phyloP scores from a whole-genome alignment of 441 rosid genomes.

The Manihot esculenta region DNA sequence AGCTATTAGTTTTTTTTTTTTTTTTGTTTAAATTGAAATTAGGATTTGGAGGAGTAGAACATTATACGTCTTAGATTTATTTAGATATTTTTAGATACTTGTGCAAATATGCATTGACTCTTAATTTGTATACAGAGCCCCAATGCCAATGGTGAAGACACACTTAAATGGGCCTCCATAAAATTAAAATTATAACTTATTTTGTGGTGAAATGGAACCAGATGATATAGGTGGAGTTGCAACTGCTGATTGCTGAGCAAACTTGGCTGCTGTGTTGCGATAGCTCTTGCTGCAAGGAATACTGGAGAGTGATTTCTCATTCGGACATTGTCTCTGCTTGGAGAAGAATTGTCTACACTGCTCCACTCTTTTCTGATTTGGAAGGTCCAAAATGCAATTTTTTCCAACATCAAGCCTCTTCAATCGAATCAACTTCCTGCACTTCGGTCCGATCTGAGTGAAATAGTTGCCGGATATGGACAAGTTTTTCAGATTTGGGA shows the following conservation, averaged over 20 bases:
- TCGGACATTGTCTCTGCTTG: conserved; percentile 12
- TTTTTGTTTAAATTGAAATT: too few relatives aligned
- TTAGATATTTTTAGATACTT: too few relatives aligned
- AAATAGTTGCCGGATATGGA: conserved; percentile 44
- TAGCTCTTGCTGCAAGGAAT: conserved; percentile 38
- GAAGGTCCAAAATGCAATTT: conserved; percentile 53
- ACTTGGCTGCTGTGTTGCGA: not conserved
- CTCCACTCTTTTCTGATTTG: conserved; percentile 32
- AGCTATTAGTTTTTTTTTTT: too few relatives aligned
- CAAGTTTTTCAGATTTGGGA: conserved; percentile 35
- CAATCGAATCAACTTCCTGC: conserved; percentile 35
- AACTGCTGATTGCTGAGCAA: not conserved
- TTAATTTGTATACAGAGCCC: not conserved
- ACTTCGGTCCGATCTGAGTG: conserved; percentile 47
- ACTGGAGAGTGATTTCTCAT: conserved; percentile 20
- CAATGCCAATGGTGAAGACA: not conserved
- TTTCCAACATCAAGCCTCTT: conserved; percentile 37
- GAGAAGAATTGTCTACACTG: conserved; percentile 39
- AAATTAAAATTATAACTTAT: conserved; percentile 15
- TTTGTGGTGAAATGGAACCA: conserved; percentile 33
- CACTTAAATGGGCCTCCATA: not conserved
- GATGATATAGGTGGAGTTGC: conserved; percentile 27
- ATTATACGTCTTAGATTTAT: too few relatives aligned
- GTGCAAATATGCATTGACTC: too few relatives aligned
- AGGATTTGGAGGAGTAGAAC: too few relatives aligned